A percentile compares a stretch with the other conserved stretches of the same genome.
phyloP scores from a whole-genome alignment of 208 protist genomes.

The Leptomonas seymouri region DNA sequence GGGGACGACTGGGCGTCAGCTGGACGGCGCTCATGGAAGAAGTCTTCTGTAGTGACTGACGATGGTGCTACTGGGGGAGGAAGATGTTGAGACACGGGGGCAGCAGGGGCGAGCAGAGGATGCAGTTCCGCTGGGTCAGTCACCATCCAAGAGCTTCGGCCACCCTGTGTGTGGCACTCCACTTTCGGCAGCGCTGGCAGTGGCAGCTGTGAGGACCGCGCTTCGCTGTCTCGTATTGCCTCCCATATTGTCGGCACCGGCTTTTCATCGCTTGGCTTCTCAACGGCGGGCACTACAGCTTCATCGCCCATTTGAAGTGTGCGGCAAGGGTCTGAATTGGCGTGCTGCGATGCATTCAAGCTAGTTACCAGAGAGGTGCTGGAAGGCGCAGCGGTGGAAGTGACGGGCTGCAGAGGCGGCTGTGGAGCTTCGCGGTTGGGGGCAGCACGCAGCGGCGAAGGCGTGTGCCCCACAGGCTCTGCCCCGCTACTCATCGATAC shows the following conservation, averaged over 20 bases:
- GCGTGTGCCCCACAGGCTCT: constrained; percentile 9
- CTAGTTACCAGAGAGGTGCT: neutral
- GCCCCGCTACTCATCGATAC: neutral
- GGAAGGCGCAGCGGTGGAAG: neutral
- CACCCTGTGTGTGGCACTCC: no score
- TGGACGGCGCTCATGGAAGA: no score
- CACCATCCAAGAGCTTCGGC: neutral
- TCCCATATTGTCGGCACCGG: constrained; percentile 7
- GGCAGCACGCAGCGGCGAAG: constrained; percentile 24
- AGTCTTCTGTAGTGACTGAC: no score
- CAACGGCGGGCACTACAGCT: no score
- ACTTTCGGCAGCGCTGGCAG: no score
- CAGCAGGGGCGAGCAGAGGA: neutral
- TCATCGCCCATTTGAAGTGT: constrained; percentile 1
- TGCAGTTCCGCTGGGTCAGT: neutral
- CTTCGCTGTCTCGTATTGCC: constrained; percentile 5
- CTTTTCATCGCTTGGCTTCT: neutral
- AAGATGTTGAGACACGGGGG: neutral
- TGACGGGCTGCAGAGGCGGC: constrained; percentile 7
- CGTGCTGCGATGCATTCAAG: neutral
- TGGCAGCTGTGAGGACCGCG: neutral
- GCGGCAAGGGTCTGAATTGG: neutral
- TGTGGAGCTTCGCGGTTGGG: constrained; percentile 9
- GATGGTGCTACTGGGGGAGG: neutral
- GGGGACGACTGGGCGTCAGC: no score